A percentile compares a stretch with the other conserved stretches of the same genome.
Evolutionary conservation across 495 filamentous ascomycete genomes (phyloP).

Genomic region (Margaritispora aquatica): DNA sequence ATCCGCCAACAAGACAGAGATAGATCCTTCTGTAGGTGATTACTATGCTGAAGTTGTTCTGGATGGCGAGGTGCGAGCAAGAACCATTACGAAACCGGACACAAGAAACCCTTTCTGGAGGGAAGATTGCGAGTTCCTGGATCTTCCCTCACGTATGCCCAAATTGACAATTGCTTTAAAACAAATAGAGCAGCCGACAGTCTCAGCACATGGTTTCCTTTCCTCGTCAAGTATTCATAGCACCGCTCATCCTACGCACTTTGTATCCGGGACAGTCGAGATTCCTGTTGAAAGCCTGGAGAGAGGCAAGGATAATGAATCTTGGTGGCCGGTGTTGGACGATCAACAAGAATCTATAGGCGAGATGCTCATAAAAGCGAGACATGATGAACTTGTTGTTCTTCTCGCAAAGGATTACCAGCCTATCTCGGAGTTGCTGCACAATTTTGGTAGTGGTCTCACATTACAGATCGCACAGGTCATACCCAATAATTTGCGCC

Average conservation of each 20-base stretch:
- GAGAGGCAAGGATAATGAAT: constrained; percentile 71
- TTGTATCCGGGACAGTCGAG: constrained; percentile 66
- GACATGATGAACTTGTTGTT: constrained; percentile 82
- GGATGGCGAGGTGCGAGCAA: constrained; percentile 81
- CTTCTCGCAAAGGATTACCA: constrained; percentile 82
- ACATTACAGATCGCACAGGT: constrained; percentile 79
- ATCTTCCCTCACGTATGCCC: constrained; percentile 75
- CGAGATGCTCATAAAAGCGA: constrained; percentile 79
- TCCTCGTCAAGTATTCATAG: constrained; percentile 20
- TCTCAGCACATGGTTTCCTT: constrained; percentile 20
- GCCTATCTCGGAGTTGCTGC: constrained; percentile 75
- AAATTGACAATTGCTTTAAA: constrained; percentile 81
- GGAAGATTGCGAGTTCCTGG: constrained; percentile 81
- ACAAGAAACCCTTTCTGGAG: constrained; percentile 90
- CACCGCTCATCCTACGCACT: constrained; percentile 28
- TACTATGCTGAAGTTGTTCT: constrained; percentile 91
- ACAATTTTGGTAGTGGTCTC: constrained; percentile 74
- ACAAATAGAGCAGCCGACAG: constrained; percentile 42
- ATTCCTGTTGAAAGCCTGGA: constrained; percentile 80
- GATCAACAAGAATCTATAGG: constrained; percentile 66
- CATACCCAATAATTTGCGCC: constrained; percentile 67
- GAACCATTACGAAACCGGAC: constrained; percentile 75
- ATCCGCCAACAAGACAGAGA: constrained; percentile 25
- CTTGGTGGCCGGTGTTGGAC: constrained; percentile 83
- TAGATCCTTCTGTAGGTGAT: constrained; percentile 40